Conservation (phyloP, 371 early-diverging fungal genomes). For the Globomyces sp. region DNA sequence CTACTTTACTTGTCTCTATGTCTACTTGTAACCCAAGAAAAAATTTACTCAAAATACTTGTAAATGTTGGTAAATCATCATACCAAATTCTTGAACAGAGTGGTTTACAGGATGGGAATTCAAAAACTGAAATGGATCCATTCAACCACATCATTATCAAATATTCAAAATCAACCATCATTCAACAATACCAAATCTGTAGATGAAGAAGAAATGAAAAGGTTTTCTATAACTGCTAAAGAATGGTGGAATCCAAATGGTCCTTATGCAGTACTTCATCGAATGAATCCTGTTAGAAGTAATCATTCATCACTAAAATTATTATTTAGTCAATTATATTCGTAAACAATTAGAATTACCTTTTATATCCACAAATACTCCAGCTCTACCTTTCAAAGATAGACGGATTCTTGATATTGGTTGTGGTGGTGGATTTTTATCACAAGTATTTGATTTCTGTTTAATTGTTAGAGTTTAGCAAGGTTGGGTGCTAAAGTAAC, state of each 20-base stretch:
- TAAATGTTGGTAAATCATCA: too few relatives aligned
- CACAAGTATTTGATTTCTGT: slow-evolving; percentile 67
- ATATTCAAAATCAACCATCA: too few relatives aligned
- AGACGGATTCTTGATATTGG: slow-evolving; percentile 85
- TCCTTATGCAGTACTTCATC: slow-evolving; percentile 81
- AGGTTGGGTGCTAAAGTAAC: slow-evolving; percentile 79
- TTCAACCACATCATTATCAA: too few relatives aligned
- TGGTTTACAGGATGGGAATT: too few relatives aligned
- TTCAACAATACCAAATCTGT: not conserved
- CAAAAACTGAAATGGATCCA: too few relatives aligned
- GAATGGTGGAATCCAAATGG: slow-evolving; percentile 95
- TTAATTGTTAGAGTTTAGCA: too few relatives aligned
- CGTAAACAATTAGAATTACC: slow-evolving; percentile 42
- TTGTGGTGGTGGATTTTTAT: slow-evolving; percentile 91
- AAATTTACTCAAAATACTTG: too few relatives aligned
- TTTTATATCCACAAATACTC: not conserved
- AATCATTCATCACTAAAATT: not conserved
- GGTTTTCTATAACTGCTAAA: slow-evolving; percentile 71
- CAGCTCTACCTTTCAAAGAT: slow-evolving; percentile 55
- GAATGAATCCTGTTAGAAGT: slow-evolving; percentile 84
- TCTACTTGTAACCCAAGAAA: too few relatives aligned
- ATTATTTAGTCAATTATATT: slow-evolving; percentile 54
- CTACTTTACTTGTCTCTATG: too few relatives aligned
- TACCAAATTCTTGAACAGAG: too few relatives aligned
- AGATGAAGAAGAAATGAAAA: slow-evolving; percentile 73